phyloP scores from a whole-genome alignment of 2,329 filamentous ascomycete genomes.

The Aspergillus novoparasiticus region DNA sequence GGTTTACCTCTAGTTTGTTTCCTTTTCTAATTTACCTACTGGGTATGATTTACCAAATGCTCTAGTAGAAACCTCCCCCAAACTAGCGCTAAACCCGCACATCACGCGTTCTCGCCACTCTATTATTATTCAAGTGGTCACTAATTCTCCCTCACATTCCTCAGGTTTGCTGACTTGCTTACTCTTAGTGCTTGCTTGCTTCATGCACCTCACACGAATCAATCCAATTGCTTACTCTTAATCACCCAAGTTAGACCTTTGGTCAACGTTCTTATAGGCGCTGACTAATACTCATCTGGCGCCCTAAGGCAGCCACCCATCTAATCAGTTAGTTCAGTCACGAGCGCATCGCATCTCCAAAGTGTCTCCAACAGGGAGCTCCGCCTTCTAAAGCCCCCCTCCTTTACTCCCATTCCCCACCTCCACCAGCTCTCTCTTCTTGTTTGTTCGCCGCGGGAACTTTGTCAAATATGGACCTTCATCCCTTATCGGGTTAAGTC shows the following conservation, averaged over 20 bases:
- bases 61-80: not conserved
- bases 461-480: slow-evolving; percentile 20
- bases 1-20: not conserved
- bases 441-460: slow-evolving; percentile 7
- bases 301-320: not conserved
- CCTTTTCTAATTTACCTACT: not conserved
- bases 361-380: not conserved
- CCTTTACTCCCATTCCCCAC: slow-evolving; percentile 1
- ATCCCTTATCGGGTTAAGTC: slow-evolving; percentile 24
- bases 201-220: slow-evolving; percentile 1
- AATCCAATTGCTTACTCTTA: not conserved
- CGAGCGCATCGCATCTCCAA: not conserved
- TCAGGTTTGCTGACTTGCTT: slow-evolving; percentile 5
- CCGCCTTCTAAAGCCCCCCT: not conserved
- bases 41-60: not conserved
- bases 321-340: not conserved
- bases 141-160: slow-evolving; percentile 5
- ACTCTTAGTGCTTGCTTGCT: not conserved
- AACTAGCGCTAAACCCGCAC: not conserved
- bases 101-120: slow-evolving; percentile 14
- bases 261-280: not conserved
- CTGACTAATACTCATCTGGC: slow-evolving; percentile 2
- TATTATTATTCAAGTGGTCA: slow-evolving; percentile 9
- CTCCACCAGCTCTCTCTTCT: not conserved
- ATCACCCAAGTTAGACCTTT: not conserved